Evolutionary conservation across 2,329 filamentous ascomycete genomes (phyloP).

Genomic region (Colletotrichum higginsianum): DNA sequence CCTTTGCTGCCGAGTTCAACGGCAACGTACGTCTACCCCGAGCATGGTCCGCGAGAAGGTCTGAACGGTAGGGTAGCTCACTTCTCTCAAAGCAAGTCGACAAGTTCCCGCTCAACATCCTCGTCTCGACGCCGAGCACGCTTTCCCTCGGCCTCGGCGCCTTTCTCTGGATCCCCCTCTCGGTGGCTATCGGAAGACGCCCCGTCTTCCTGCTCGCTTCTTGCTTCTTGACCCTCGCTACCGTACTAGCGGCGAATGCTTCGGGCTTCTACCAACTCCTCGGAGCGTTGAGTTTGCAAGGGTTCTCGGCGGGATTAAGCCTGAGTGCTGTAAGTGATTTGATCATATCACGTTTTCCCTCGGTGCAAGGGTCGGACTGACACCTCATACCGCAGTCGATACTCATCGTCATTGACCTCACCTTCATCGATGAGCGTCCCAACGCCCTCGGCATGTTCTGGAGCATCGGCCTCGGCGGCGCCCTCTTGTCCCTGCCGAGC

Average conservation of each 20-base stretch:
- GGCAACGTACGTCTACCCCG: constrained; percentile 35
- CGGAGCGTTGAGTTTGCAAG: constrained; percentile 50
- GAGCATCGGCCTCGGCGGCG: constrained; percentile 48
- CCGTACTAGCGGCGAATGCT: constrained; percentile 48
- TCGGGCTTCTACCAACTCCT: constrained; percentile 49
- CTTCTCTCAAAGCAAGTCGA: constrained; percentile 16
- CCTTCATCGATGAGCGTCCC: constrained; percentile 56
- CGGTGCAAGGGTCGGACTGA: neutral
- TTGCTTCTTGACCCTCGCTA: constrained; percentile 24
- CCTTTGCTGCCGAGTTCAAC: constrained; percentile 45
- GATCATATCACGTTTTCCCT: neutral
- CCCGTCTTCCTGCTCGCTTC: constrained; percentile 52
- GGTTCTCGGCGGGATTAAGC: constrained; percentile 51
- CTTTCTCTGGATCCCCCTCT: constrained; percentile 55
- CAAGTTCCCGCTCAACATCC: constrained; percentile 18
- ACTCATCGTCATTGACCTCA: constrained; percentile 55
- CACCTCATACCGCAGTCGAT: constrained; percentile 46
- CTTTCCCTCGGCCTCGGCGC: constrained; percentile 54
- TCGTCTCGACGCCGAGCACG: constrained; percentile 42
- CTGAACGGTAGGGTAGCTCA: constrained; percentile 40
- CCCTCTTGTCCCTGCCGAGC: constrained; percentile 49
- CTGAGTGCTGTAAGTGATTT: constrained; percentile 48
- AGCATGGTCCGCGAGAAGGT: no score
- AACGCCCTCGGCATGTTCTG: constrained; percentile 52
- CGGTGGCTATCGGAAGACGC: constrained; percentile 54